A percentile compares a stretch with the other conserved stretches of the same genome.
Conservation (phyloP, 208 protist genomes). For the Trypanosomatidae sp. region DNA sequence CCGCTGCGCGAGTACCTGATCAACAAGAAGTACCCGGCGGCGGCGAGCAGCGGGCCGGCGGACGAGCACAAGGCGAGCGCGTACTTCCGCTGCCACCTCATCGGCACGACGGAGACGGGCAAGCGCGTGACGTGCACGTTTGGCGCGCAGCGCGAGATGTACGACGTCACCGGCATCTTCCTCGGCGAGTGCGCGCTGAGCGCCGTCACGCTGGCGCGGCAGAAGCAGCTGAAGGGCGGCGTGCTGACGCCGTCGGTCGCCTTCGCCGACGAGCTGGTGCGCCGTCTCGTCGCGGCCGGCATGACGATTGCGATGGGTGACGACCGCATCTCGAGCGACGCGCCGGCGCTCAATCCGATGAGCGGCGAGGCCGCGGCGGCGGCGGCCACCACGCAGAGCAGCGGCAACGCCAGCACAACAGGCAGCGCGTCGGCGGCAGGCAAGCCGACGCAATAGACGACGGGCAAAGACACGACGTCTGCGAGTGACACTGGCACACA, state of each 20-base stretch:
- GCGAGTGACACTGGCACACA: too few species aligned
- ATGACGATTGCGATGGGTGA: slow-evolving; percentile 10
- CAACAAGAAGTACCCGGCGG: slow-evolving; percentile 11
- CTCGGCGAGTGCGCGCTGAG: slow-evolving; percentile 44
- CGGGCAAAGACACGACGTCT: too few species aligned
- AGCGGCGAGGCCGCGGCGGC: too few species aligned
- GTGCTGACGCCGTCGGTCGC: slow-evolving; percentile 50
- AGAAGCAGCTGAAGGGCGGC: slow-evolving; percentile 24
- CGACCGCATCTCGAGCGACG: too few species aligned
- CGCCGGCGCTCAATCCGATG: too few species aligned
- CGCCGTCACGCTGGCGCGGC: slow-evolving; percentile 14
- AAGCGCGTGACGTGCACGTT: slow-evolving; percentile 20
- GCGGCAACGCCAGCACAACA: too few species aligned
- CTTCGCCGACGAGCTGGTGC: slow-evolving; percentile 46
- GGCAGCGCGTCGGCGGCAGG: too few species aligned
- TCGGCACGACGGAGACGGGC: slow-evolving; percentile 29
- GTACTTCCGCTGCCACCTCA: slow-evolving; percentile 34
- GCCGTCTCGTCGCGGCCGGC: slow-evolving; percentile 15
- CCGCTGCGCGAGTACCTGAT: slow-evolving; percentile 31
- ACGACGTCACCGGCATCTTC: slow-evolving; percentile 55
- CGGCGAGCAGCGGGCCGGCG: slow-evolving; percentile 21
- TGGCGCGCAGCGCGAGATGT: slow-evolving; percentile 29
- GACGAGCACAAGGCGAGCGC: slow-evolving; percentile 16
- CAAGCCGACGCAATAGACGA: too few species aligned
- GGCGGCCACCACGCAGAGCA: too few species aligned